Evolutionary conservation across 768 basidiomycete genomes (phyloP).

Genomic region (Russula ochroleuca): DNA sequence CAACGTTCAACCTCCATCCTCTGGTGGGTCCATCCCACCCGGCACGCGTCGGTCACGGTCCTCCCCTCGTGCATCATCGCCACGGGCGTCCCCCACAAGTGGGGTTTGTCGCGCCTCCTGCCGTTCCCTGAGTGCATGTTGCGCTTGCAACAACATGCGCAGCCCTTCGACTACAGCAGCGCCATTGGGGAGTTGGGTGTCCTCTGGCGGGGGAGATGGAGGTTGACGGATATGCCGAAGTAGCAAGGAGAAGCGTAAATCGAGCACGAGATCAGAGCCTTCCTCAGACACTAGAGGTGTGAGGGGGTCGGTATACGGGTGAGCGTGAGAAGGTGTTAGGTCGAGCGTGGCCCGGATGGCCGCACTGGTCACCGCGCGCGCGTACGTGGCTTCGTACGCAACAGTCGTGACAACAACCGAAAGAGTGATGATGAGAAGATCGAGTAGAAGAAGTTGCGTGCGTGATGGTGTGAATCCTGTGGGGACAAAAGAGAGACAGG

Average conservation of each 20-base stretch:
- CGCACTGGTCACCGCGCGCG: conserved; percentile 40
- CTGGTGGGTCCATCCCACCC: conserved; percentile 32
- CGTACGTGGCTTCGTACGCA: conserved; percentile 58
- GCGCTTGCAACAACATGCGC: conserved; percentile 47
- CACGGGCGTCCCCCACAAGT: conserved; percentile 28
- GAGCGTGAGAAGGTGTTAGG: conserved; percentile 38
- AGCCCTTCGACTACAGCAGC: conserved; percentile 44
- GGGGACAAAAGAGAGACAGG: conserved; percentile 2
- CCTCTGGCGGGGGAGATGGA: conserved; percentile 36
- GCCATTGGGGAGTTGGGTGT: conserved; percentile 57
- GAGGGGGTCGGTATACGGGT: conserved; percentile 30
- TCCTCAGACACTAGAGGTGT: conserved; percentile 16
- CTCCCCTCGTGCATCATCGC: conserved; percentile 35
- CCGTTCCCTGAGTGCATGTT: conserved; percentile 36
- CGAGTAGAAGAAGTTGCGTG: conserved; percentile 59
- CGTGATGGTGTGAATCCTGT: conserved; percentile 54
- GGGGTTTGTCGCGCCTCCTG: conserved; percentile 27
- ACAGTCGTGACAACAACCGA: conserved; percentile 63
- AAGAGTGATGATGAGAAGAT: conserved; percentile 62
- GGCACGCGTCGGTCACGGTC: conserved; percentile 29
- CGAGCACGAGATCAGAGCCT: conserved; percentile 38
- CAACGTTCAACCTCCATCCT: conserved; percentile 10
- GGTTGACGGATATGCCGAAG: conserved; percentile 56
- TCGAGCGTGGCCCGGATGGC: conserved; percentile 24
- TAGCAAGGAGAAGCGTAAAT: conserved; percentile 54